Base-by-base conservation (phyloP, 2,329 filamentous ascomycete genomes). In the Tolypocladium guangdongense region DNA sequence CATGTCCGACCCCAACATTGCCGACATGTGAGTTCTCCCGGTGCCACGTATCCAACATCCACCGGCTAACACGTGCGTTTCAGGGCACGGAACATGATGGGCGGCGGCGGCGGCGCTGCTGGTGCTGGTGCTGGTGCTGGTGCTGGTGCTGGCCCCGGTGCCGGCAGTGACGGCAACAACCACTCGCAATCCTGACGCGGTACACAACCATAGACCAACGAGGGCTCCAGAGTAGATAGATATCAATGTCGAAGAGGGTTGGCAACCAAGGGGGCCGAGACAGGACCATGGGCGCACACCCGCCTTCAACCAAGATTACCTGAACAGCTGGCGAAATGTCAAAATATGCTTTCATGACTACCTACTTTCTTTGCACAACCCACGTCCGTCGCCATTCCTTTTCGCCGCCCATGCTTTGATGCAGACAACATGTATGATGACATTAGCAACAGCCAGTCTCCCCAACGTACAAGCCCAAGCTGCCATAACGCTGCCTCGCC, bases 1-100 rank as follows among this genome's bases (percentile, higher is more conserved):
- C 70, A 96, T 99, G 93, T 86, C 84, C 59, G 93, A 99, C 68
- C 93, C 93, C 49, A 87, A 74, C 67, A 86, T 99, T 70, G 89
- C 90, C 46, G 90, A 96, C 55, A 90, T 97, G 91, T 95, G 73
- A 88, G 88, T 82, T n/a, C 54, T 36, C 2, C 8, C 18, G 10
- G 3, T 18, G 41, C 7, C 4, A n/a, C 7, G 1, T 32, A 12
- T 11, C 10, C 16, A 18, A 32, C 27, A 18, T 7, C 20, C 30
- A 16, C 27, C 43, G 5, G 27, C 43, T 46, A 32, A 46, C 43
- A 20, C 43, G 4, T 4, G 27, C 7, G 22, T 32, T 10, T 0
- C 18, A 76, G 73, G 72, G 74, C 74, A 14, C 68, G 72, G 27
- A 70, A 68, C 55, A 73, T 76, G 72, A 75, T 76, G 73, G 73